Percentiles rank a stretch among this genome's conserved stretches.
Conservation (phyloP, 768 basidiomycete genomes). For the Galerina marginata region DNA sequence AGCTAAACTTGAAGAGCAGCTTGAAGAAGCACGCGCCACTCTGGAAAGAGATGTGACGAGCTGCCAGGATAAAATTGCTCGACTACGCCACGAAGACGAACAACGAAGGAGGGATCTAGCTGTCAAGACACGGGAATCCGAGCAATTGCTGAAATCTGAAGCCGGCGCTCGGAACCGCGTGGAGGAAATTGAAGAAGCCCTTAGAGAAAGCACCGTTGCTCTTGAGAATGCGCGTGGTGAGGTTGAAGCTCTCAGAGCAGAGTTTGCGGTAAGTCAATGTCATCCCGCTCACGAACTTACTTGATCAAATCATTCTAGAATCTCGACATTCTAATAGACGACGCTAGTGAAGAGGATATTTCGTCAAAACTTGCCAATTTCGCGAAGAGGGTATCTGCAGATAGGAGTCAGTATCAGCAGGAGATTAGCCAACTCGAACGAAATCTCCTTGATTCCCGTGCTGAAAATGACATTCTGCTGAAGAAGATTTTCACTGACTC, state of each 20-base stretch:
- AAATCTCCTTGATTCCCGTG: conserved; percentile 16
- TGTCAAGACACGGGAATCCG: conserved; percentile 68
- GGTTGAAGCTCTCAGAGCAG: conserved; percentile 78
- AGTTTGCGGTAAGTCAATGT: conserved; percentile 65
- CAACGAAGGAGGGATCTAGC: conserved; percentile 71
- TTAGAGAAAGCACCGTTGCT: conserved; percentile 85
- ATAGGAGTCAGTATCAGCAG: conserved; percentile 55
- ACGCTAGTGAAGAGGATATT: conserved; percentile 43
- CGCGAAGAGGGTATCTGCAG: conserved; percentile 52
- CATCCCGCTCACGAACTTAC: neutral
- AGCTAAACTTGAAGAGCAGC: conserved; percentile 75
- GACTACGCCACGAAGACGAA: conserved; percentile 77
- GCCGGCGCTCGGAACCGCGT: conserved; percentile 64
- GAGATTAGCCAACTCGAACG: conserved; percentile 62
- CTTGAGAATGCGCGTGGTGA: conserved; percentile 91
- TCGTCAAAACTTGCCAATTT: conserved; percentile 53
- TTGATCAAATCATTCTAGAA: conserved; percentile 49
- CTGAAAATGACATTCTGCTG: conserved; percentile 12
- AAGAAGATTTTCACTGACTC: neutral
- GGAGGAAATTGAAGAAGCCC: conserved; percentile 88
- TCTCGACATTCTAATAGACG: conserved; percentile 62
- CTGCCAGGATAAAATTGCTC: conserved; percentile 65
- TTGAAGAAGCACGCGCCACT: conserved; percentile 75
- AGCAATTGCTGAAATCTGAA: conserved; percentile 68
- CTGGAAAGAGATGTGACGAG: conserved; percentile 77